Percentiles rank a stretch among this genome's conserved stretches.
Evolutionary conservation across 192 early-diverging fungal species (phyloP).

Genomic region (Backusella liffmaniae): DNA sequence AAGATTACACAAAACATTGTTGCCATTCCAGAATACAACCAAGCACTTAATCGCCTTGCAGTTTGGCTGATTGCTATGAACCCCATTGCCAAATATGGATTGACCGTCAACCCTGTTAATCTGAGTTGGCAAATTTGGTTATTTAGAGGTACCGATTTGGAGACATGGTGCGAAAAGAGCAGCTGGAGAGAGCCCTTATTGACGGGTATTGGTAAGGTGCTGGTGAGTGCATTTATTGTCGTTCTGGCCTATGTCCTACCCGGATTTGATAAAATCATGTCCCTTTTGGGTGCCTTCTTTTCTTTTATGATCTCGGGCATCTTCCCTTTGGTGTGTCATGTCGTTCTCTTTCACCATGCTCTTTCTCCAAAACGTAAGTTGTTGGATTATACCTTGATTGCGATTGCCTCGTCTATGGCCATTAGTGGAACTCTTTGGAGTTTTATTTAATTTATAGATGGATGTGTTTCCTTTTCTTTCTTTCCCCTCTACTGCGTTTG

Average conservation of each 20-base stretch:
- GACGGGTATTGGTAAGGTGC: conserved; percentile 23
- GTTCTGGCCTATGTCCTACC: conserved; percentile 27
- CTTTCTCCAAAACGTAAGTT: conserved; percentile 14
- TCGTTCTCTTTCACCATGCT: conserved; percentile 23
- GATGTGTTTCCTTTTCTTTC: not conserved
- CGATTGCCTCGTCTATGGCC: conserved; percentile 28
- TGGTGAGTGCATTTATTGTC: conserved; percentile 23
- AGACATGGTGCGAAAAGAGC: conserved; percentile 21
- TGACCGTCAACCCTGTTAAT: conserved; percentile 63
- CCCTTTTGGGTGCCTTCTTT: conserved; percentile 40
- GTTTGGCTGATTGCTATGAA: conserved; percentile 68
- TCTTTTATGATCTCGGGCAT: conserved; percentile 38
- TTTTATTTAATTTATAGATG: conserved; percentile 26
- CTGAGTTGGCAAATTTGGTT: conserved; percentile 44
- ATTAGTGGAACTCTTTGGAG: conserved; percentile 35
- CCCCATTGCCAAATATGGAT: conserved; percentile 70
- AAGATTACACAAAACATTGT: conserved; percentile 75
- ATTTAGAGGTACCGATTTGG: conserved; percentile 20
- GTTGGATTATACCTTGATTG: conserved; percentile 25
- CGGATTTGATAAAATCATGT: conserved; percentile 33
- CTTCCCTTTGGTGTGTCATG: conserved; percentile 38
- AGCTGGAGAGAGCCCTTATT: conserved; percentile 20
- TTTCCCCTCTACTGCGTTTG: not conserved
- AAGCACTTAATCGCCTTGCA: conserved; percentile 55
- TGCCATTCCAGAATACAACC: conserved; percentile 51